Conservation (phyloP, 2,329 filamentous ascomycete genomes). For the Coniochaeta hoffmannii region DNA sequence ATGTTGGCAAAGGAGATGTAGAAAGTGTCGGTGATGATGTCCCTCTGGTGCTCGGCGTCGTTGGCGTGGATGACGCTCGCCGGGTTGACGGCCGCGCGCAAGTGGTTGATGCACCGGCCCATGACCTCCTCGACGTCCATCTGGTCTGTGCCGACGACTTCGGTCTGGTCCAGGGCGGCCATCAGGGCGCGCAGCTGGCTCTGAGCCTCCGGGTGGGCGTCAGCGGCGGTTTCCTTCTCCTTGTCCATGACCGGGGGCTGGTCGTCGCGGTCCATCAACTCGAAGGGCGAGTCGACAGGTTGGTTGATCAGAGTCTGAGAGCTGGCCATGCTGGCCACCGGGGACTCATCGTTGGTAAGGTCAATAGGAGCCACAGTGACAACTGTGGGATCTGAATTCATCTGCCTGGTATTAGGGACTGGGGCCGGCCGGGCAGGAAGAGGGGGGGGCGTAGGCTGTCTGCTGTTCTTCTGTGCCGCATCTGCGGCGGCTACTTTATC, state of each 20-base stretch:
- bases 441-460: conserved; percentile 32
- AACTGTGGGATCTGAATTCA: background rate
- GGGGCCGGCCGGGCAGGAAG: conserved; percentile 40
- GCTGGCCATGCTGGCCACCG: conserved; percentile 37
- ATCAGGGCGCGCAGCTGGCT: conserved; percentile 7
- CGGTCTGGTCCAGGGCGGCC: conserved; percentile 17
- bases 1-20: conserved; percentile 56
- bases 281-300: conserved; percentile 26
- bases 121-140: conserved; percentile 97
- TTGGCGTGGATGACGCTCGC: conserved; percentile 49
- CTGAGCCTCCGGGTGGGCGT: background rate
- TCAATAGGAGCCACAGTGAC: conserved; percentile 16
- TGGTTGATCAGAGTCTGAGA: conserved; percentile 45
- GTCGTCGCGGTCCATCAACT: background rate
- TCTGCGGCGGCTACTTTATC: conserved; percentile 10
- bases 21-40: conserved; percentile 67
- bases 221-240: background rate
- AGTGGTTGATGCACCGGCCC: conserved; percentile 80
- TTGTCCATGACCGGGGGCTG: background rate
- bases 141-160: conserved; percentile 49
- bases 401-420: conserved; percentile 13
- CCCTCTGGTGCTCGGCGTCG: conserved; percentile 51
- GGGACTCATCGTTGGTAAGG: conserved; percentile 24
- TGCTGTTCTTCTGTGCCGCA: background rate
- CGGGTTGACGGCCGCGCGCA: conserved; percentile 81